Percentiles rank a stretch among this genome's conserved stretches.
These are phyloP conservation scores for Sinapis alba DNA, from an alignment of 441 rosid species.

Conservation along the genomic window DNA sequence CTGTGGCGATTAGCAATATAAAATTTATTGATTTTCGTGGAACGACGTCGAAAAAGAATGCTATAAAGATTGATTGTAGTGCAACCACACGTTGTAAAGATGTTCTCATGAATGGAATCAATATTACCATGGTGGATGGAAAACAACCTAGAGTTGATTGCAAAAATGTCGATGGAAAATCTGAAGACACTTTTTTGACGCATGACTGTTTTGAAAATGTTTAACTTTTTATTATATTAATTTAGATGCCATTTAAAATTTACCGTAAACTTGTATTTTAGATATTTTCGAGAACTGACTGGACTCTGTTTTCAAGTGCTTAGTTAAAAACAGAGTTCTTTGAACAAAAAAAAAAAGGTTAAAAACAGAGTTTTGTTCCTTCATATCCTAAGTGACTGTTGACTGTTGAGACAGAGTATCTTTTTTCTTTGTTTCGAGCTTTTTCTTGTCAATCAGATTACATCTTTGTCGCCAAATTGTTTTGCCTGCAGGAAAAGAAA, in stretches of 20 bases:
- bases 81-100: slow-evolving; percentile 36
- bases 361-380: slow-evolving; percentile 48
- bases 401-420: background rate
- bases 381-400: slow-evolving; percentile 34
- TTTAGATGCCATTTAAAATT: background rate
- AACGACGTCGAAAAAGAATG: slow-evolving; percentile 34
- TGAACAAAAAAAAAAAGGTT: no score
- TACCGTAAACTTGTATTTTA: background rate
- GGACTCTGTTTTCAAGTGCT: slow-evolving; percentile 43
- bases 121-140: slow-evolving; percentile 37
- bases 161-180: slow-evolving; percentile 24
- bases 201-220: background rate
- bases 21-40: slow-evolving; percentile 37
- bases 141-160: slow-evolving; percentile 17
- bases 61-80: slow-evolving; percentile 44
- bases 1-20: slow-evolving; percentile 37
- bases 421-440: background rate
- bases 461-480: background rate
- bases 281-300: slow-evolving; percentile 3
- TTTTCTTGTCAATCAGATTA: slow-evolving; percentile 18
- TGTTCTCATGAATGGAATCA: slow-evolving; percentile 35
- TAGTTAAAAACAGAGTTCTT: slow-evolving; percentile 47
- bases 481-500: background rate
- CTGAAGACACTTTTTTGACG: slow-evolving; percentile 17
- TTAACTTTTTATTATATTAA: background rate